These are phyloP conservation scores for Dispira simplex DNA, from an alignment of 192 early-diverging fungal species.

Conservation along the genomic window DNA sequence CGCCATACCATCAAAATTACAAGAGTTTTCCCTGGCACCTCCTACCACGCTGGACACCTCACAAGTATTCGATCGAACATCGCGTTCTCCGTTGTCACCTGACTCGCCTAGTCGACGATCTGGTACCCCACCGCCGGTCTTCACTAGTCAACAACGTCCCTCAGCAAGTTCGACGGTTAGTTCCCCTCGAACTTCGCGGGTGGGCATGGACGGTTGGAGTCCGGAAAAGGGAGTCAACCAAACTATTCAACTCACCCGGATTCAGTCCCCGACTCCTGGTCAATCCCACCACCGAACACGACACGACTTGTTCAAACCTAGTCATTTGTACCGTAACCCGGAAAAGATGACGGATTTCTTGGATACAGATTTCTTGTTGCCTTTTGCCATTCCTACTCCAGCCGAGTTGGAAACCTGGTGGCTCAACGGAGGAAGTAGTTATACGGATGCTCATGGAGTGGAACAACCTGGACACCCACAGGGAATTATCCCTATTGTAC, in stretches of 20 bases:
- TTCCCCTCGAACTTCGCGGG: constrained; percentile 12
- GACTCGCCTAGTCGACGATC: neutral
- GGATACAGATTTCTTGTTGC: constrained; percentile 33
- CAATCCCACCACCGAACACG: constrained; percentile 12
- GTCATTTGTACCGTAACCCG: constrained; percentile 26
- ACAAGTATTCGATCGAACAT: neutral
- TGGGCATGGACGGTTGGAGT: constrained; percentile 13
- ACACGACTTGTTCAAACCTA: constrained; percentile 25
- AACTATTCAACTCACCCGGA: constrained; percentile 8
- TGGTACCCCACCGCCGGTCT: neutral
- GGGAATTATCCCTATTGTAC: constrained; percentile 10
- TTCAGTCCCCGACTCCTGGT: constrained; percentile 11
- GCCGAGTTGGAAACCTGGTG: constrained; percentile 30
- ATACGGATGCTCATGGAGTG: neutral
- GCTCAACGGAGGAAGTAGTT: constrained; percentile 9
- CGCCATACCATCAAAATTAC: neutral
- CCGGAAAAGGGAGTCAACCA: neutral
- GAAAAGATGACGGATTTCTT: constrained; percentile 33
- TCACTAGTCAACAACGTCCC: neutral
- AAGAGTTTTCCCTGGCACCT: neutral
- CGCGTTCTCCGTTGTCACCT: neutral
- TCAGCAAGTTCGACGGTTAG: neutral
- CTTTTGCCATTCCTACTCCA: constrained; percentile 45
- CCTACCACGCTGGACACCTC: neutral
- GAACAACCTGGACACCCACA: constrained; percentile 4